phyloP scores from a whole-genome alignment of 2,329 filamentous ascomycete genomes.

The Grosmannia huntii region DNA sequence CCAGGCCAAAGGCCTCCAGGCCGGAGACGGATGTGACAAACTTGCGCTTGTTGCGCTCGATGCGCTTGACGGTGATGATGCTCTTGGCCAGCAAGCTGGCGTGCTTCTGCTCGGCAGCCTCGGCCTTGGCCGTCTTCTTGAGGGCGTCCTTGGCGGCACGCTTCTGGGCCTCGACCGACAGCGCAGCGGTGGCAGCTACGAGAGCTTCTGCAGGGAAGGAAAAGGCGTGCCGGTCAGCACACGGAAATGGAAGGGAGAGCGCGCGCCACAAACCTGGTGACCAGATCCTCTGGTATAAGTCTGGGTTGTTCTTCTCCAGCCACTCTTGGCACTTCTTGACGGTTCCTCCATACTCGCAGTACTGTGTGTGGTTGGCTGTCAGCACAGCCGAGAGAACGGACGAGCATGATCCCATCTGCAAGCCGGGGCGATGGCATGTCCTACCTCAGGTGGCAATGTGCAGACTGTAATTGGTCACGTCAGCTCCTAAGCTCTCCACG shows the following conservation, averaged over 20 bases:
- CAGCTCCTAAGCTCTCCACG: neutral
- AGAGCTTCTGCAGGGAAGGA: constrained; percentile 49
- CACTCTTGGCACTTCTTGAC: constrained; percentile 96
- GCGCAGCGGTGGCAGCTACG: constrained; percentile 68
- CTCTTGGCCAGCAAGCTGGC: constrained; percentile 71
- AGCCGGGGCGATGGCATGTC: constrained; percentile 2
- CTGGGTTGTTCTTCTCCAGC: constrained; percentile 63
- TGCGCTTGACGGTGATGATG: constrained; percentile 84
- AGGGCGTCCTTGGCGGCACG: constrained; percentile 90
- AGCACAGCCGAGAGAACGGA: neutral
- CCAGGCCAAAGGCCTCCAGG: constrained; percentile 78
- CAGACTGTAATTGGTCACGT: constrained; percentile 34
- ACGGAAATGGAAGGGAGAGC: neutral
- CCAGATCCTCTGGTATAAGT: constrained; percentile 69
- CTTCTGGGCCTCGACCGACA: constrained; percentile 86
- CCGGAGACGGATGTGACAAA: constrained; percentile 88
- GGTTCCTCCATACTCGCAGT: constrained; percentile 96
- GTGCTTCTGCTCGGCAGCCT: constrained; percentile 71
- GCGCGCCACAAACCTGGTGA: constrained; percentile 53
- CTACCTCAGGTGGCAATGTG: constrained; percentile 52
- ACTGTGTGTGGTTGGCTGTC: constrained; percentile 40
- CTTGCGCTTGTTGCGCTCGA: constrained; percentile 97
- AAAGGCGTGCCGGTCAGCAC: neutral
- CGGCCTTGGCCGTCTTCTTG: constrained; percentile 93
- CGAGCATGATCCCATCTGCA: neutral